Evolutionary conservation across 257 asterid genomes (phyloP), one percentile per base, ranked within the genome.

Genomic region (Solanum arcanum): DNA sequence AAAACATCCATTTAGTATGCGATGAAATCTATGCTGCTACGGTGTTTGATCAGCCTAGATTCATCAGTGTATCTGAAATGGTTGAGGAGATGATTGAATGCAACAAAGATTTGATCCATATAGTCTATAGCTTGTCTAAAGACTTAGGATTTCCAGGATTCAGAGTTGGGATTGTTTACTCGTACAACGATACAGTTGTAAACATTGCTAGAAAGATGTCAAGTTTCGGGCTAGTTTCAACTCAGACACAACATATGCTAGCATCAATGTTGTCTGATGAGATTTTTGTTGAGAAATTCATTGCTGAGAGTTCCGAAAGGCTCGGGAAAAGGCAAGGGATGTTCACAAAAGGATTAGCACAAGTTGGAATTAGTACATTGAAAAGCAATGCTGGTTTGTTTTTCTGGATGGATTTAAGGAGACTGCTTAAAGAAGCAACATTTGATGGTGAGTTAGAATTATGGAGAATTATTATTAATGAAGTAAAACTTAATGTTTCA

Each of bases 11-110:
- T 90, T 69, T 95, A 2, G 89, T 96, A 29, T 93, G 96, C 90
- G 99, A 96, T 69, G 99, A 96, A 33, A 95, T 96, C 76, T 96
- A 96, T 90, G 94, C 99, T 10, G 98, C 96, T 90, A 96, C 99
- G 0, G 98, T 95, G 35, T 96, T 96, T 88, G 83, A 77, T 89
- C 80, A 90, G 89, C 96, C 98, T 1, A 87, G 86, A 5, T 96
- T 95, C 89, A 88, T 88, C 88, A 92, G 99, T 91, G 90, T 96
- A n/a, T 91, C 99, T 0, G 99, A 96, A 56, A 89, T 96, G 49
- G 70, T 94, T 4, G 87, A 91, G 20, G 94, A 95, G 27, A 87
- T 68, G 42, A 37, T 66, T 0, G 4, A 33, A 52, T 90, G 89
- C 92, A 90, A 95, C 86, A 90, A 15, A 14, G 92, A 95, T 42